Evolutionary conservation across 2,329 filamentous ascomycete species (phyloP).

Genomic region (Teratosphaeriaceae sp.): DNA sequence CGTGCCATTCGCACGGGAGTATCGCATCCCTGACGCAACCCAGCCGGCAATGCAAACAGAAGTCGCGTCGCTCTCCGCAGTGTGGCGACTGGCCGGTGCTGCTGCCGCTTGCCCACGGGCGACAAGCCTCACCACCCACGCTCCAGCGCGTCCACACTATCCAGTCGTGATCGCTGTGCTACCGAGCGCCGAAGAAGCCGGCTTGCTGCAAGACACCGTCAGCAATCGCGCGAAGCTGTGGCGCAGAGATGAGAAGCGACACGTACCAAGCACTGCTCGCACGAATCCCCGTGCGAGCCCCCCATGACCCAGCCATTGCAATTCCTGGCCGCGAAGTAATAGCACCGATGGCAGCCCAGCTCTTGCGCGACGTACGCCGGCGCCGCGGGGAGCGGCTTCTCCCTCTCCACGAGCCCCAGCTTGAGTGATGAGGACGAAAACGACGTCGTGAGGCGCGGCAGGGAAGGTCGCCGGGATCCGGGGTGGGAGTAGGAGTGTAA

Average conservation of each 20-base stretch:
- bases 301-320: constrained; percentile 32
- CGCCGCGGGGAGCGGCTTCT: constrained; percentile 8
- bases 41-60: too few relatives aligned
- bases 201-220: constrained; percentile 19
- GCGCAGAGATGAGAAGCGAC: background rate
- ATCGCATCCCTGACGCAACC: too few relatives aligned
- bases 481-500: constrained; percentile 1
- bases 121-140: too few relatives aligned
- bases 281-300: constrained; percentile 27
- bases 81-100: too few relatives aligned
- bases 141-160: too few relatives aligned
- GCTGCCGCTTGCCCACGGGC: too few relatives aligned
- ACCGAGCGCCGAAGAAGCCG: constrained; percentile 24
- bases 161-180: too few relatives aligned
- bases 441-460: constrained; percentile 20
- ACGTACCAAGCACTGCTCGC: constrained; percentile 26
- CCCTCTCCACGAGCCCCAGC: constrained; percentile 2
- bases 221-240: background rate
- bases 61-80: too few relatives aligned
- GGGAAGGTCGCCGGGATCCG: constrained; percentile 15
- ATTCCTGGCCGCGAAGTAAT: constrained; percentile 30
- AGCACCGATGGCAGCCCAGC: constrained; percentile 28
- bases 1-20: too few relatives aligned
- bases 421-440: constrained; percentile 18
- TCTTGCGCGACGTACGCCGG: constrained; percentile 16